A percentile compares a stretch with the other conserved stretches of the same genome.
phyloP scores from a whole-genome alignment of 495 filamentous ascomycete genomes.

The Chaetomidium leptoderma region DNA sequence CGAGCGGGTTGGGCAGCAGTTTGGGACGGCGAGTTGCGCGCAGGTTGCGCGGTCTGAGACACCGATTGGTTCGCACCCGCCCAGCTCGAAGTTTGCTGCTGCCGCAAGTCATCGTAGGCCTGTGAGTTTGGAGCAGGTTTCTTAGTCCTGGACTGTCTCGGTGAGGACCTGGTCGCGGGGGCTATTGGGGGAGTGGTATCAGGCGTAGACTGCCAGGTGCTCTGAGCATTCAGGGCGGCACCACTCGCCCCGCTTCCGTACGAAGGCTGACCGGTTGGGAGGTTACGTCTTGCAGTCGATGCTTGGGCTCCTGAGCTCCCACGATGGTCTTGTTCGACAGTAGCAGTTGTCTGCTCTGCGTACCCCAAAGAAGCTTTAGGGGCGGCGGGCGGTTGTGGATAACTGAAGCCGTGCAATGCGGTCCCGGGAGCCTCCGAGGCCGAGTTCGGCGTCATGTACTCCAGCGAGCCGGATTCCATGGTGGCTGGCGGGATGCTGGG shows the following conservation, averaged over 20 bases:
- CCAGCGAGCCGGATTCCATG: slow-evolving; percentile 13
- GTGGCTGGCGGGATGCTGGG: slow-evolving; percentile 2
- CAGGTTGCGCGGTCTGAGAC: slow-evolving; percentile 11
- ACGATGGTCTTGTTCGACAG: background rate
- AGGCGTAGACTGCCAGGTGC: slow-evolving; percentile 21
- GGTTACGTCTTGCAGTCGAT: slow-evolving; percentile 4
- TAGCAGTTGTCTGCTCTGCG: background rate
- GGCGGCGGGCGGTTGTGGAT: slow-evolving; percentile 10
- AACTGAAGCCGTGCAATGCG: slow-evolving; percentile 12
- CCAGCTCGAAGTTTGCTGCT: slow-evolving; percentile 23
- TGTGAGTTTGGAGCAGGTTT: slow-evolving; percentile 13
- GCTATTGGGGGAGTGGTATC: slow-evolving; percentile 3
- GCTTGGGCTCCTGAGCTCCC: background rate
- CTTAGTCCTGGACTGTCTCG: slow-evolving; percentile 20
- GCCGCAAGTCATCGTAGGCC: slow-evolving; percentile 25
- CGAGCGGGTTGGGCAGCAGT: slow-evolving; percentile 22
- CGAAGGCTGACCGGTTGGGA: slow-evolving; percentile 6
- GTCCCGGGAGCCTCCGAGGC: slow-evolving; percentile 11
- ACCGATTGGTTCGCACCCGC: slow-evolving; percentile 12
- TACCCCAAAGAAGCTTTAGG: too few relatives aligned
- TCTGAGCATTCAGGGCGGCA: background rate
- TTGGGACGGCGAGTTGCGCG: slow-evolving; percentile 19
- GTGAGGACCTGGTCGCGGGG: slow-evolving; percentile 16
- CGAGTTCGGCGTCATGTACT: slow-evolving; percentile 14
- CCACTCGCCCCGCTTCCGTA: background rate